Base-by-base conservation (phyloP, 2,329 filamentous ascomycete species). In the Colletotrichum filicis region DNA sequence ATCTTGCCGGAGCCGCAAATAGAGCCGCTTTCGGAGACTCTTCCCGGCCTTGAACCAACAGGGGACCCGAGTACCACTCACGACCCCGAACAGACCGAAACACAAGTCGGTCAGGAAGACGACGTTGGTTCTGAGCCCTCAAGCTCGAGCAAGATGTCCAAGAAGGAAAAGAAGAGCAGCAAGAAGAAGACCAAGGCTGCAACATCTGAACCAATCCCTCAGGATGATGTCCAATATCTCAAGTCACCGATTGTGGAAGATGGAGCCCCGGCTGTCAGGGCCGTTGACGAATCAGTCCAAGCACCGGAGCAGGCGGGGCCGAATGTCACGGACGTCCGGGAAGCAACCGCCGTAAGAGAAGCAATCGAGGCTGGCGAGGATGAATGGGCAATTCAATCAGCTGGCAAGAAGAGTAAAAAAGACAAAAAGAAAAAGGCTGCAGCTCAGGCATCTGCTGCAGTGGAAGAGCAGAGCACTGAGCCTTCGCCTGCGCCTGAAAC, bases 371-470 rank as follows among this genome's bases (percentile, higher is more conserved):
- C 71, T 24, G 71, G 30, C 19, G 74, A 75, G 16, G 73, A 73
- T 42, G n/a, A 68, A 52, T 69, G 61, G 55, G n/a, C 74, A 14
- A 57, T 74, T 22, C 66, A 77, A 14, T 61, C 74, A 60, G 61
- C 74, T 37, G 52, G 74, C 58, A 79, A 79, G 71, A 79, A 79
- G 71, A 64, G 64, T 55, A 73, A 76, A 55, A 75, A 75, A 37
- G 68, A 73, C 56, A 71, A 71, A 67, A 76, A 76, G 26, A 73
- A 72, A 55, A 67, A 61, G 19, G 62, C 60, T 46, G 52, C 66
- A 22, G 66, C 53, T 5, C 52, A 58, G 14, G 26, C 32, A 9
- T 42, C 24, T 16, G 68, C 32, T 19, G 49, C 28, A 5, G 65
- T 37, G 4, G n/a, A 46, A 63, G 52, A 22, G 52, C 57, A 72